These are phyloP conservation scores for Lotmaria passim DNA, from an alignment of 208 protist species.

Conservation along the genomic window DNA sequence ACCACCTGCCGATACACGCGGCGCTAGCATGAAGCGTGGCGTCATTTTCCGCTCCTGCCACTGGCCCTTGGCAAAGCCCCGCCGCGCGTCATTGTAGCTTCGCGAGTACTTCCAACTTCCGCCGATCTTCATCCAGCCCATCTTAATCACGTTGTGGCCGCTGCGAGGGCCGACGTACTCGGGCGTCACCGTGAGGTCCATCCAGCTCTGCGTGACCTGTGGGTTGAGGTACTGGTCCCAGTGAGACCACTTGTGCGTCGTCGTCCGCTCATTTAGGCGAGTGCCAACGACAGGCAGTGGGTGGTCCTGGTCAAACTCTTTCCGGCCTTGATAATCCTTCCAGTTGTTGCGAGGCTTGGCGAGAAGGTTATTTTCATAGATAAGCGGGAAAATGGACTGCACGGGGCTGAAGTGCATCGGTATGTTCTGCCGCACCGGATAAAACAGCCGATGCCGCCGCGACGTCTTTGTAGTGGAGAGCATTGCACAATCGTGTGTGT, in stretches of 20 bases:
- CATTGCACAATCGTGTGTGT: constrained; percentile 17
- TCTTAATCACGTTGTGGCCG: constrained; percentile 87
- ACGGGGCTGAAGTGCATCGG: constrained; percentile 80
- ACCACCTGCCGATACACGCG: constrained; percentile 79
- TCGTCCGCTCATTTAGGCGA: constrained; percentile 74
- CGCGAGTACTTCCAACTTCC: constrained; percentile 89
- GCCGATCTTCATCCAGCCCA: constrained; percentile 93
- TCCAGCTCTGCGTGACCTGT: constrained; percentile 71
- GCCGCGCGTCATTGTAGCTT: constrained; percentile 82
- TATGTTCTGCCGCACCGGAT: constrained; percentile 64
- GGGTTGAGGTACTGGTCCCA: constrained; percentile 92
- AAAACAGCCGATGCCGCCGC: constrained; percentile 75
- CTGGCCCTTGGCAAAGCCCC: constrained; percentile 77
- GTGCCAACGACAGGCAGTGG: constrained; percentile 79
- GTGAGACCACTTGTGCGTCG: constrained; percentile 82
- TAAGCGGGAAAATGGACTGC: constrained; percentile 89
- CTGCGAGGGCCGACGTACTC: constrained; percentile 88
- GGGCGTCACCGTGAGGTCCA: constrained; percentile 71
- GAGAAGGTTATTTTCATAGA: constrained; percentile 87
- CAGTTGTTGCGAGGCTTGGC: constrained; percentile 83
- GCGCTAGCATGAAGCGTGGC: constrained; percentile 90
- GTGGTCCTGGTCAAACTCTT: constrained; percentile 87
- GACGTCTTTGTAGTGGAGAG: constrained; percentile 10
- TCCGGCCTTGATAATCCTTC: constrained; percentile 79
- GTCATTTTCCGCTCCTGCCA: constrained; percentile 94